A percentile compares a stretch with the other conserved stretches of the same genome.
phyloP scores from a whole-genome alignment of 257 asterid genomes.

The Rauvolfia tetraphylla region DNA sequence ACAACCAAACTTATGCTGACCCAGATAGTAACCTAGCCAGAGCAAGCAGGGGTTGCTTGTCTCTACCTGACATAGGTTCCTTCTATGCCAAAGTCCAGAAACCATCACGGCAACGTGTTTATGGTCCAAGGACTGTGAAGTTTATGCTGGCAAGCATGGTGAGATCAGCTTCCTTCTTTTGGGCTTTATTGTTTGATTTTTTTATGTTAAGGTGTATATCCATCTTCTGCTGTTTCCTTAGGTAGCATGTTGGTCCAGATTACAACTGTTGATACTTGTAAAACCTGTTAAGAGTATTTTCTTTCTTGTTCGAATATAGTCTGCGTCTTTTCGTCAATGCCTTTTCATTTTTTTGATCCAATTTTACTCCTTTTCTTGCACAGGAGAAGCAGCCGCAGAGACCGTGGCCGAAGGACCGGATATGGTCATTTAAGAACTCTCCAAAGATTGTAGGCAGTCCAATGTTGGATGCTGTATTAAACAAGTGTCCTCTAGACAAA shows the following conservation, averaged over 20 bases:
- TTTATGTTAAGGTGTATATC: too few relatives aligned
- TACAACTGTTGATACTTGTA: not conserved
- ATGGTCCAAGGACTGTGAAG: slow-evolving; percentile 88
- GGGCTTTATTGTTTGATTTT: not conserved
- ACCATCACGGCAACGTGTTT: slow-evolving; percentile 92
- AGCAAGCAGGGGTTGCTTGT: slow-evolving; percentile 92
- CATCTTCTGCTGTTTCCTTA: not conserved
- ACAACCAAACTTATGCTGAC: slow-evolving; percentile 69
- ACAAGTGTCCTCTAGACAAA: slow-evolving; percentile 50
- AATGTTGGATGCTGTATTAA: slow-evolving; percentile 69
- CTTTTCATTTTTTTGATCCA: not conserved
- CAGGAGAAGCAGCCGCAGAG: slow-evolving; percentile 94
- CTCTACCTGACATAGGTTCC: slow-evolving; percentile 89
- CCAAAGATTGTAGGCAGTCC: slow-evolving; percentile 78
- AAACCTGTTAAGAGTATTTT: too few relatives aligned
- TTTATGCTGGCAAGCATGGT: slow-evolving; percentile 91
- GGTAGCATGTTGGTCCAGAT: not conserved
- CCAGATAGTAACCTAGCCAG: slow-evolving; percentile 70
- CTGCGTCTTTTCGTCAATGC: too few relatives aligned
- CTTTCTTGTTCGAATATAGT: too few relatives aligned
- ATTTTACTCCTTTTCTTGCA: not conserved
- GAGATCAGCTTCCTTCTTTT: slow-evolving; percentile 9
- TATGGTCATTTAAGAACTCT: slow-evolving; percentile 78
- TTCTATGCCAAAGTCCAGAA: slow-evolving; percentile 88
- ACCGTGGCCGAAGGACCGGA: slow-evolving; percentile 87